Conservation (phyloP, 2,329 filamentous ascomycete species). For the Phialocephala sp. region DNA sequence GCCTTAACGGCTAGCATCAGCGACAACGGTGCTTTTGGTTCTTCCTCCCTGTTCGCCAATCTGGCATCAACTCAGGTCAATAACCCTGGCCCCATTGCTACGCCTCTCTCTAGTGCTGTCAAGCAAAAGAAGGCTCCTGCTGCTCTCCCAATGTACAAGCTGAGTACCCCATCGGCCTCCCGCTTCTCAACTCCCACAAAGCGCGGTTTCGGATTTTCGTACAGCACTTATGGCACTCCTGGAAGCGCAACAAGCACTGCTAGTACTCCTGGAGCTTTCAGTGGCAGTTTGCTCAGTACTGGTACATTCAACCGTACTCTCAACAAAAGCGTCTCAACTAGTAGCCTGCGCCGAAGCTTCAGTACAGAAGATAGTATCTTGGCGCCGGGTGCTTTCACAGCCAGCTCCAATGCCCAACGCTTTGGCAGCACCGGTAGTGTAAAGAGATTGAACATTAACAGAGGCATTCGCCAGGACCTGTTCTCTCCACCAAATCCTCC, state of each 20-base stretch:
- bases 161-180: slow-evolving; percentile 80
- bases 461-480: slow-evolving; percentile 77
- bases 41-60: slow-evolving; percentile 82
- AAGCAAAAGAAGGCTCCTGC: slow-evolving; percentile 70
- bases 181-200: slow-evolving; percentile 85
- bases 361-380: slow-evolving; percentile 86
- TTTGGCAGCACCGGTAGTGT: slow-evolving; percentile 74
- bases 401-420: slow-evolving; percentile 66
- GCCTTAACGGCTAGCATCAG: slow-evolving; percentile 78
- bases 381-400: slow-evolving; percentile 82
- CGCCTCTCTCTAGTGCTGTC: slow-evolving; percentile 72
- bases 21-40: slow-evolving; percentile 89
- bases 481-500: slow-evolving; percentile 61
- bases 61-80: slow-evolving; percentile 65
- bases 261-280: slow-evolving; percentile 69
- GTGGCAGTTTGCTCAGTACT: slow-evolving; percentile 69
- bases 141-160: slow-evolving; percentile 84
- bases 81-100: slow-evolving; percentile 89
- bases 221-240: slow-evolving; percentile 89
- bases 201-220: slow-evolving; percentile 88
- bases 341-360: slow-evolving; percentile 81
- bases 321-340: slow-evolving; percentile 87
- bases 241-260: slow-evolving; percentile 71
- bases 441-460: slow-evolving; percentile 93
- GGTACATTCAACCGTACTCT: slow-evolving; percentile 66